Conservation (phyloP, 2,329 filamentous ascomycete species). For the Paraphaeosphaeria minitans region DNA sequence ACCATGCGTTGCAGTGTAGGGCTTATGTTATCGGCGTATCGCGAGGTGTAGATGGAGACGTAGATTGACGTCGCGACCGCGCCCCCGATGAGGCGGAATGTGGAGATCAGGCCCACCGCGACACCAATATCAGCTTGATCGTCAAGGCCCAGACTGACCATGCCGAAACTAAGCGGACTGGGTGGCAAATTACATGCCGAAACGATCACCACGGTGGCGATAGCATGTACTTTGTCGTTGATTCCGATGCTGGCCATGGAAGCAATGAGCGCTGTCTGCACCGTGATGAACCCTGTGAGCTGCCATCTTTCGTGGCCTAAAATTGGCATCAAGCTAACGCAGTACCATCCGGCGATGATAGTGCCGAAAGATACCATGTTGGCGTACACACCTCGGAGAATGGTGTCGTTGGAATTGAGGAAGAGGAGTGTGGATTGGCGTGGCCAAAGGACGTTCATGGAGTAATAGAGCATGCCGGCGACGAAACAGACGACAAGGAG, state of each 20-base stretch:
- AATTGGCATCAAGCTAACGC: slow-evolving; percentile 35
- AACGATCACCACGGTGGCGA: slow-evolving; percentile 41
- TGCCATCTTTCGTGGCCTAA: slow-evolving; percentile 48
- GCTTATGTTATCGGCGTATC: slow-evolving; percentile 24
- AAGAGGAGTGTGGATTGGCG: slow-evolving; percentile 30
- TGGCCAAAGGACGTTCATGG: slow-evolving; percentile 34
- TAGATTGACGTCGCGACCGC: slow-evolving; percentile 49
- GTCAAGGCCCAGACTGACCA: slow-evolving; percentile 44
- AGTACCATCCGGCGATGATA: slow-evolving; percentile 34
- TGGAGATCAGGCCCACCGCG: slow-evolving; percentile 46
- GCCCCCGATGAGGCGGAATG: slow-evolving; percentile 47
- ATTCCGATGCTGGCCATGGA: slow-evolving; percentile 43
- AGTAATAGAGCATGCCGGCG: slow-evolving; percentile 35
- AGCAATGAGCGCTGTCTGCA: slow-evolving; percentile 46
- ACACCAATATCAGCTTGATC: slow-evolving; percentile 47
- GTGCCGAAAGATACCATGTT: slow-evolving; percentile 35
- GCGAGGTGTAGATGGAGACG: slow-evolving; percentile 42
- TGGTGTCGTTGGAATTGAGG: slow-evolving; percentile 22
- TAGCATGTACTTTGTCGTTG: slow-evolving; percentile 42
- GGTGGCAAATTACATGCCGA: slow-evolving; percentile 40
- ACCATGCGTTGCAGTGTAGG: slow-evolving; percentile 12
- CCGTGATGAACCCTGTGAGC: slow-evolving; percentile 39
- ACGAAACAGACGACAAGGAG: slow-evolving; percentile 27
- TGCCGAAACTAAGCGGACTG: slow-evolving; percentile 42
- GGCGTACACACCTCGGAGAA: slow-evolving; percentile 32